Evolutionary conservation across 2,329 filamentous ascomycete species (phyloP).

Genomic region (Epichloe gansuensis): DNA sequence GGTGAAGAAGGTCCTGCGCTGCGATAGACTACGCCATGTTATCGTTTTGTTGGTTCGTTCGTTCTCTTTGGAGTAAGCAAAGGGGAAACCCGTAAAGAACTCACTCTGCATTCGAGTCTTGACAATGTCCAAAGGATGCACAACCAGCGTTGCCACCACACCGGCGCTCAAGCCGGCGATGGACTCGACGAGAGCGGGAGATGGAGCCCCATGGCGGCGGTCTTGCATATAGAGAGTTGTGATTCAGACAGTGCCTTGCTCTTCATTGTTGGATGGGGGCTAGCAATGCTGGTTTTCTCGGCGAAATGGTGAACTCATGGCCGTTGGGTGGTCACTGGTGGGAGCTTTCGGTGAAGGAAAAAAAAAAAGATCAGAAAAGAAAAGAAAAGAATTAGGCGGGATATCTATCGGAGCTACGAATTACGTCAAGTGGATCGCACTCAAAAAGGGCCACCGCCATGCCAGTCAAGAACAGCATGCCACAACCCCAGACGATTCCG

Average conservation of each 20-base stretch:
- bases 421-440: too few relatives aligned
- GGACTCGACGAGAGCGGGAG: constrained; percentile 72
- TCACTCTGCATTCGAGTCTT: constrained; percentile 93
- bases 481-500: too few relatives aligned
- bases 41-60: background rate
- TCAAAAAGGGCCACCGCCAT: too few relatives aligned
- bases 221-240: constrained; percentile 30
- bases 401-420: too few relatives aligned
- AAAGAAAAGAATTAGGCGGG: too few relatives aligned
- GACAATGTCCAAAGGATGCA: constrained; percentile 88
- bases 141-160: constrained; percentile 68
- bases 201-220: constrained; percentile 44
- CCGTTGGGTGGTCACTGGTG: background rate
- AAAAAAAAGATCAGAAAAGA: background rate
- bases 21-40: constrained; percentile 33
- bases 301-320: background rate
- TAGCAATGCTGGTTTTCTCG: background rate
- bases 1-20: constrained; percentile 22
- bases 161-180: constrained; percentile 85
- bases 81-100: background rate
- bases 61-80: background rate
- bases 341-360: background rate
- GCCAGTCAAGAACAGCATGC: too few relatives aligned
- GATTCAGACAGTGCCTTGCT: constrained; percentile 3
- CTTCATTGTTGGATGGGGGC: constrained; percentile 12